Base-by-base conservation (phyloP, 768 basidiomycete species). In the Auriculariales sp. region DNA sequence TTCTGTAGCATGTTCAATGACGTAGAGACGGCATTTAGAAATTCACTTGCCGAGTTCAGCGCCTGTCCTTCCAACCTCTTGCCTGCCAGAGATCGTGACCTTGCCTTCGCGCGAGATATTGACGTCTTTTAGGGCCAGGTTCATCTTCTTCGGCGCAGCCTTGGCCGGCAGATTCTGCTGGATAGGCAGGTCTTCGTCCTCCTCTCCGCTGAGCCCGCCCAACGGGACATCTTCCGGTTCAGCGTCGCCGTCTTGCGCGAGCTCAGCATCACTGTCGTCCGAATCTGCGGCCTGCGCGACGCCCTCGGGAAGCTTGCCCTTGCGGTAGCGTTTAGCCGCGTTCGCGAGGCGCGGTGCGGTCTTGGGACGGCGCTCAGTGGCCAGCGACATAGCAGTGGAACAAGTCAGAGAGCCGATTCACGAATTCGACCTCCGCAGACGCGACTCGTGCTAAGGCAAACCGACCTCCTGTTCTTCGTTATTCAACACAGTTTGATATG, bases 241-340 rank as follows among this genome's bases (percentile, higher is more conserved):
- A 33, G 70, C 72, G 19, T 66, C 64, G 39, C 60, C 58, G 39
- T 63, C 58, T 50, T 57, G 49, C 46, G 61, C 56, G 51, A 61
- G 65, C 28, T 66, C 69, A 1, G 74, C 77, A 53, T 78, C 74
- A 45, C 42, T 48, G 17, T 75, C 73, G 36, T 81, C 81, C 3
- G 79, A 80, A 55, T 84, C 83, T 4, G 82, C 81, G 12, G 34
- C 48, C 19, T 74, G 68, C 11, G 49, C 47, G 29, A 67, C 72
- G 42, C 84, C 85, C 62, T 87, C 89, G 0, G 89, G 89, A 0
- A 79, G 86, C 57, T 89, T 88, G 49, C 91, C 91, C 57, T 84
- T 85, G 80, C 88, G 87, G 64, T 94, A 93, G 2, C 91, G 83
- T 4, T 77, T 83, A 2, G 78, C 88, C 3, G 91, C 87, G 47